Conservation (phyloP, 768 basidiomycete species). For the Chalciporus pseudorubinellus region DNA sequence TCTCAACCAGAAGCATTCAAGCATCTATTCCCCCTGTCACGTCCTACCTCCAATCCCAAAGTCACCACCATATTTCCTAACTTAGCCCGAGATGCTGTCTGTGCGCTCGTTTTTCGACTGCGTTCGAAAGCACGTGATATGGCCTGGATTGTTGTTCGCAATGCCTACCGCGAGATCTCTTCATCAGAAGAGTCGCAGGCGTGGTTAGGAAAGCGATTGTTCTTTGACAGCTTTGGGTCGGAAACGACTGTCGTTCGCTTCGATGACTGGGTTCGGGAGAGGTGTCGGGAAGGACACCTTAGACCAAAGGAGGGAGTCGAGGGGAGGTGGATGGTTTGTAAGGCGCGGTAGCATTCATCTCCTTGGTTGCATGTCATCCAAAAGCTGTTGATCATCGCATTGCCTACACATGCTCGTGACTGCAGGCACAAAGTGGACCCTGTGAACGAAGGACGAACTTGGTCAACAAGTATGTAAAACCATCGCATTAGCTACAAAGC, state of each 20-base stretch:
- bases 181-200: conserved; percentile 36
- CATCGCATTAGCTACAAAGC: too few relatives aligned
- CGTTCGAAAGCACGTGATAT: conserved; percentile 49
- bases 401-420: too few relatives aligned
- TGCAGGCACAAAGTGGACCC: too few relatives aligned
- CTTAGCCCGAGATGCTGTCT: conserved; percentile 43
- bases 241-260: conserved; percentile 29
- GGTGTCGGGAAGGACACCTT: conserved; percentile 44
- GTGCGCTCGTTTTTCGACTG: conserved; percentile 43
- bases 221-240: conserved; percentile 37
- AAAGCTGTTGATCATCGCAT: too few relatives aligned
- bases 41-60: conserved; percentile 1
- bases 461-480: too few relatives aligned
- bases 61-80: conserved; percentile 5
- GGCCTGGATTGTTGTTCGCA: conserved; percentile 59
- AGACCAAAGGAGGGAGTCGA: conserved; percentile 54
- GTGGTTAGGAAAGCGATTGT: conserved; percentile 53
- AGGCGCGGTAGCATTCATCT: conserved; percentile 34
- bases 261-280: conserved; percentile 54
- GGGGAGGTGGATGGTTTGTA: conserved; percentile 62
- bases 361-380: not conserved
- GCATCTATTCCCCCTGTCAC: conserved; percentile 16
- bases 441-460: too few relatives aligned
- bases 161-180: conserved; percentile 60
- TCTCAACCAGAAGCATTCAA: conserved; percentile 33